A percentile compares a stretch with the other conserved stretches of the same genome.
phyloP scores from a whole-genome alignment of 257 asterid species.

The Lycium barbarum region DNA sequence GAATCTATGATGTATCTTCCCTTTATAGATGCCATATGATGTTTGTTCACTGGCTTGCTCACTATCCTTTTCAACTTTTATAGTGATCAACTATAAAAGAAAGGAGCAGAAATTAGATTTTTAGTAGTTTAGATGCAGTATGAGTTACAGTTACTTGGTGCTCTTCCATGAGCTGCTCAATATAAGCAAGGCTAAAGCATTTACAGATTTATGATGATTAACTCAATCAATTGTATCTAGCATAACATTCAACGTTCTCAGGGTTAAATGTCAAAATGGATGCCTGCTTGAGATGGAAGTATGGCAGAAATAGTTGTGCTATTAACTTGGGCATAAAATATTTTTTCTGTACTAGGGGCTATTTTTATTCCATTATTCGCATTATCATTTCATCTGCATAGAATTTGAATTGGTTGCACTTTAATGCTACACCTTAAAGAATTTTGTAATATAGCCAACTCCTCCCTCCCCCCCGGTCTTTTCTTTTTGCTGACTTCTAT shows the following conservation, averaged over 20 bases:
- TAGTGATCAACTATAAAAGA: not conserved
- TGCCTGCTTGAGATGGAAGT: constrained; percentile 5
- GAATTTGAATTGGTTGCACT: not conserved
- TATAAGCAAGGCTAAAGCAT: not conserved
- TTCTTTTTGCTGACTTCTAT: not conserved
- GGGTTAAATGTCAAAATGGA: constrained; percentile 15
- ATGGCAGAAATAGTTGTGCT: not conserved
- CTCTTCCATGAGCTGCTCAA: constrained; percentile 1
- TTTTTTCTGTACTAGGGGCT: not conserved
- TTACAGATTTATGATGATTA: not conserved
- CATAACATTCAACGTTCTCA: not conserved
- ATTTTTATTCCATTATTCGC: not conserved
- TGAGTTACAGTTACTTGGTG: constrained; percentile 11
- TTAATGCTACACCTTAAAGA: not conserved
- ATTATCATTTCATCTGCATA: constrained; percentile 20
- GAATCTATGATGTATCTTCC: not conserved
- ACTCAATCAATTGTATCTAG: constrained; percentile 7
- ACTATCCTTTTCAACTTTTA: not conserved
- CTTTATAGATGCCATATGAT: not conserved
- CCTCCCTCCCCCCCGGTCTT: too few species aligned
- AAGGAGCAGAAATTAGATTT: not conserved
- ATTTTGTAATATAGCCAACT: not conserved
- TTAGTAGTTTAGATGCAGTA: not conserved
- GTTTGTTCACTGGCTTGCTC: not conserved
- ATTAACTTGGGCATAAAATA: not conserved